Evolutionary conservation across 257 asterid genomes (phyloP).

Genomic region (Agastache rugosa): DNA sequence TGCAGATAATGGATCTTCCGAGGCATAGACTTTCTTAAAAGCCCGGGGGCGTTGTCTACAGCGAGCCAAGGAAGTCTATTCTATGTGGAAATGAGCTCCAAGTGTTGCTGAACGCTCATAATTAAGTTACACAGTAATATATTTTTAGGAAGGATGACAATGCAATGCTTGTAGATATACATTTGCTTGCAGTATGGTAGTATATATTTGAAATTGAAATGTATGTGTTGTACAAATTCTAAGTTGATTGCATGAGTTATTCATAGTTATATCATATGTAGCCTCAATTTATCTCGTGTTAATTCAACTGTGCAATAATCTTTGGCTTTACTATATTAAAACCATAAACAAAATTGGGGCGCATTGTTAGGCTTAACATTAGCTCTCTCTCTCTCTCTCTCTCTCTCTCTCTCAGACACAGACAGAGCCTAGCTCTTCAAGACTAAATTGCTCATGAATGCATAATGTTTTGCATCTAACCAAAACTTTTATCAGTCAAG

Average conservation of each 20-base stretch:
- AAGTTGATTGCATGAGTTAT: slow-evolving; percentile 12
- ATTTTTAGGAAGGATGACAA: slow-evolving; percentile 29
- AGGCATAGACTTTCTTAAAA: slow-evolving; percentile 27
- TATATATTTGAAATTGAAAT: slow-evolving; percentile 20
- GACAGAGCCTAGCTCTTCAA: not conserved
- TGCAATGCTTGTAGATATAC: slow-evolving; percentile 1
- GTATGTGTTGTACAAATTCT: slow-evolving; percentile 18
- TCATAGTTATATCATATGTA: slow-evolving; percentile 1
- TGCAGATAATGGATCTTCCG: slow-evolving; percentile 59
- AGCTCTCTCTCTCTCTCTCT: not conserved
- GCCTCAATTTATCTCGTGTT: not conserved
- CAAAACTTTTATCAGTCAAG: not conserved
- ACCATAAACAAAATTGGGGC: slow-evolving; percentile 1
- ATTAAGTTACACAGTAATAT: slow-evolving; percentile 1
- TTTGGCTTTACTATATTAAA: too few relatives aligned
- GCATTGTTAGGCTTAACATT: not conserved
- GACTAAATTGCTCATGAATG: not conserved
- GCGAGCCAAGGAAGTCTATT: not conserved
- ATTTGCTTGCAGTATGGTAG: slow-evolving; percentile 25
- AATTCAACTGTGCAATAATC: not conserved
- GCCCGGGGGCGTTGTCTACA: not conserved
- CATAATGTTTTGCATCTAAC: not conserved
- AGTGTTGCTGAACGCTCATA: slow-evolving; percentile 14
- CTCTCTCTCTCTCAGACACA: too few relatives aligned
- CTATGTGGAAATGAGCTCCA: slow-evolving; percentile 14